Conservation (phyloP, 116 monocot genomes). For the Cymodocea nodosa region DNA sequence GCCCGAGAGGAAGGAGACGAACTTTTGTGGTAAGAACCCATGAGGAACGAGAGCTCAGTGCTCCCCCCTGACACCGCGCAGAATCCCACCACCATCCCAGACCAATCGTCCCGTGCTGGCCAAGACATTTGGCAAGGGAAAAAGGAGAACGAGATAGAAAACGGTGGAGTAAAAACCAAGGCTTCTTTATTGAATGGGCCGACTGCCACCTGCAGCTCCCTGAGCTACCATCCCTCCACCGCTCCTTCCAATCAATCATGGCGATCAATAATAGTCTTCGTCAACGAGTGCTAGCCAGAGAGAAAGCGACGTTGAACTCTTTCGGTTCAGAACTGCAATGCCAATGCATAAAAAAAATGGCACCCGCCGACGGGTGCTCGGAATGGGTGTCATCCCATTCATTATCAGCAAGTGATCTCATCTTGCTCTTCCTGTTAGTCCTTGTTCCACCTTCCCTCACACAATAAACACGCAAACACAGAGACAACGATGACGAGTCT, state of each 20-base stretch:
- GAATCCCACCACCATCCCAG: not conserved
- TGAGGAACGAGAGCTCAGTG: not conserved
- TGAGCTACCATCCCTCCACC: not conserved
- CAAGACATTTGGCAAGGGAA: not conserved
- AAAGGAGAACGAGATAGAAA: not conserved
- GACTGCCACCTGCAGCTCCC: constrained; percentile 1
- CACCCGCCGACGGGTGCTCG: too few species aligned
- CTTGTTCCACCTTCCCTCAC: too few species aligned
- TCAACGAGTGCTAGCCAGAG: not conserved
- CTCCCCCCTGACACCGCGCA: constrained; percentile 1
- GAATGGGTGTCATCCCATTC: too few species aligned
- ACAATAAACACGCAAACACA: too few species aligned
- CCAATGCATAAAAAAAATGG: too few species aligned
- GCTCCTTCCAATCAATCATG: constrained; percentile 11
- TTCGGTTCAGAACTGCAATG: too few species aligned
- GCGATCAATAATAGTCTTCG: constrained; percentile 1
- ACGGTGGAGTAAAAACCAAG: not conserved
- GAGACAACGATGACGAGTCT: too few species aligned
- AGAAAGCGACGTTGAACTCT: too few species aligned
- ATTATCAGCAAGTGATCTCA: too few species aligned
- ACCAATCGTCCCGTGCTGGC: not conserved
- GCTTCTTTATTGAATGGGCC: not conserved
- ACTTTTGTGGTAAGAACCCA: not conserved
- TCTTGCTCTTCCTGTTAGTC: too few species aligned
- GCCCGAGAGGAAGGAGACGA: not conserved